phyloP scores from a whole-genome alignment of 208 protist genomes.

The Paratrypanosoma confusum region DNA sequence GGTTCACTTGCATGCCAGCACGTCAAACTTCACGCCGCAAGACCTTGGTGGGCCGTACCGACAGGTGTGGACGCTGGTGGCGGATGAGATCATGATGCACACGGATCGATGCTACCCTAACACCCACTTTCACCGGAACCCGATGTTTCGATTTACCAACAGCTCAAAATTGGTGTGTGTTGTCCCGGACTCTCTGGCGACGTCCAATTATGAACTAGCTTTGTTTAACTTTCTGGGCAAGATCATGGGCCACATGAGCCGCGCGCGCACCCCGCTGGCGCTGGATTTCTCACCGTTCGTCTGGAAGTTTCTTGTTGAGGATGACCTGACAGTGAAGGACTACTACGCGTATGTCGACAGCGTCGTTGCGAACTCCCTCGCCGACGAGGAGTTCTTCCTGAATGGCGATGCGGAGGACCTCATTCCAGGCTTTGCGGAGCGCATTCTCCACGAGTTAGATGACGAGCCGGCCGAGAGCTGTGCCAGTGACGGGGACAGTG shows the following conservation, averaged over 20 bases:
- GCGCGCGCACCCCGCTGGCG: constrained; percentile 54
- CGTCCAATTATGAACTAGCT: constrained; percentile 56
- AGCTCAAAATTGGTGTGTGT: constrained; percentile 76
- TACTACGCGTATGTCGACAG: constrained; percentile 85
- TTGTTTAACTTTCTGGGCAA: constrained; percentile 86
- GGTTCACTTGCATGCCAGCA: constrained; percentile 71
- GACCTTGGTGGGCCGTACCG: constrained; percentile 85
- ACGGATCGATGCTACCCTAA: constrained; percentile 77
- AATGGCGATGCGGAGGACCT: constrained; percentile 74
- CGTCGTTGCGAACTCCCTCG: constrained; percentile 68
- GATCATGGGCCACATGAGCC: constrained; percentile 74
- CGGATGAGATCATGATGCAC: constrained; percentile 80
- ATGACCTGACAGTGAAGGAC: constrained; percentile 64
- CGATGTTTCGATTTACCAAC: constrained; percentile 76
- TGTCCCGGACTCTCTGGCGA: constrained; percentile 65
- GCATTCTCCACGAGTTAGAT: constrained; percentile 6
- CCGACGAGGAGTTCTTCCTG: constrained; percentile 65
- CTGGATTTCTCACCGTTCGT: constrained; percentile 86
- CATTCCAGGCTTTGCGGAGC: constrained; percentile 59
- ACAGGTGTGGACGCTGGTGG: constrained; percentile 82
- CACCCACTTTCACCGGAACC: constrained; percentile 74
- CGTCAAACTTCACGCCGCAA: constrained; percentile 59
- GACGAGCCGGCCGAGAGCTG: constrained; percentile 7
- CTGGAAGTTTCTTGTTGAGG: constrained; percentile 87
- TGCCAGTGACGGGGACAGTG: constrained; percentile 14